Conservation (phyloP, 441 rosid species). For the Geranium incanum region DNA sequence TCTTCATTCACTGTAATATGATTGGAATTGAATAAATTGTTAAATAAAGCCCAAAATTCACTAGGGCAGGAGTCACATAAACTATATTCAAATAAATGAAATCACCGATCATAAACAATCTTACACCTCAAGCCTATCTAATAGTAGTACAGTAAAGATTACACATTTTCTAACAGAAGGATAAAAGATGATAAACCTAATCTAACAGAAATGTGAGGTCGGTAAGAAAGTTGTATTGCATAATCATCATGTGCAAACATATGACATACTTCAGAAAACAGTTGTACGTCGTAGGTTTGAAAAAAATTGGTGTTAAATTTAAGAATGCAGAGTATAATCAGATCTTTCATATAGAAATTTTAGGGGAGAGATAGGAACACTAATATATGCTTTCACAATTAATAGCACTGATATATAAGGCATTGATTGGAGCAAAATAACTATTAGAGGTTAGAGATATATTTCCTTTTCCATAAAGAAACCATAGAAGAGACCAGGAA, state of each 20-base stretch:
- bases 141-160: background rate
- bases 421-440: conserved; percentile 17
- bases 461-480: conserved; percentile 92
- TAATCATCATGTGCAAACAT: background rate
- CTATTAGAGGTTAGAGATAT: conserved; percentile 23
- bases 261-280: background rate
- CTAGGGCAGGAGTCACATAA: conserved; percentile 4
- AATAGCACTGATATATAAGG: conserved; percentile 3
- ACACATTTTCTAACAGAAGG: conserved; percentile 5
- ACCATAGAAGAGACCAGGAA: conserved; percentile 96
- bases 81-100: conserved; percentile 9
- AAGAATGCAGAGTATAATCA: background rate
- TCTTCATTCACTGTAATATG: conserved; percentile 73
- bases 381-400: background rate
- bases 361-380: background rate
- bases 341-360: background rate
- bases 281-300: background rate
- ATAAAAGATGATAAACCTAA: conserved; percentile 2
- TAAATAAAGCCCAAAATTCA: conserved; percentile 17
- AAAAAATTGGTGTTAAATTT: background rate
- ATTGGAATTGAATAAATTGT: conserved; percentile 19
- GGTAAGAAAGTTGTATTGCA: background rate
- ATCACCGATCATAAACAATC: background rate
- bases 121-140: conserved; percentile 6
- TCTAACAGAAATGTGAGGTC: background rate